Evolutionary conservation across 495 filamentous ascomycete genomes (phyloP).

Genomic region (Penicillium argentinense): DNA sequence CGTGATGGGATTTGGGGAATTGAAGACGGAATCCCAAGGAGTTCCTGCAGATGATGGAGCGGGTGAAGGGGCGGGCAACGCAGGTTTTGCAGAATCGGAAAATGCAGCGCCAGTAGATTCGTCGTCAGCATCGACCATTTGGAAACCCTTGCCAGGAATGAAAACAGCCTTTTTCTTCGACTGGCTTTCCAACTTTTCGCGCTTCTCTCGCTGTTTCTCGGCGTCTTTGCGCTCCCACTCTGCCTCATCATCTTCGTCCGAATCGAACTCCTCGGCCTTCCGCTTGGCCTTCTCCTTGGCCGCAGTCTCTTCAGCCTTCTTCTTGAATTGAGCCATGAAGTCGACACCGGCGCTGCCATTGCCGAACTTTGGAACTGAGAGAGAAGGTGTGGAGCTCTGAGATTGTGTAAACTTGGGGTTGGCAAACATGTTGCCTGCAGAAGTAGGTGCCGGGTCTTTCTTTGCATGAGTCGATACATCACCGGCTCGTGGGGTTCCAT

Average conservation of each 20-base stretch:
- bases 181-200: conserved; percentile 32
- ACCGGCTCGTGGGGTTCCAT: conserved; percentile 2
- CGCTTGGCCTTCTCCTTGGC: conserved; percentile 50
- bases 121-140: conserved; percentile 36
- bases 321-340: conserved; percentile 41
- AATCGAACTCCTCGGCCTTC: conserved; percentile 57
- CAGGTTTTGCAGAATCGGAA: conserved; percentile 9
- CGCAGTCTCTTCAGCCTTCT: conserved; percentile 30
- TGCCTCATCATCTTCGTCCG: conserved; percentile 53
- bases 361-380: conserved; percentile 35
- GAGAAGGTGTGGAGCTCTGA: conserved; percentile 5
- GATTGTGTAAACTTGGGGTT: conserved; percentile 2
- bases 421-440: conserved; percentile 16
- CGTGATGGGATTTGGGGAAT: conserved; percentile 22
- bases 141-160: conserved; percentile 40
- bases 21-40: conserved; percentile 25
- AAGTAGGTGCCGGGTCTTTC: background rate
- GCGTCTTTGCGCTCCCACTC: conserved; percentile 49
- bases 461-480: background rate
- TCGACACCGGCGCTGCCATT: conserved; percentile 20
- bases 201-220: conserved; percentile 47
- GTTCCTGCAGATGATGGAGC: conserved; percentile 11
- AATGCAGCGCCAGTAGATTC: conserved; percentile 4
- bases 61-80: conserved; percentile 10
- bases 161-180: conserved; percentile 37